A percentile compares a stretch with the other conserved stretches of the same genome.
phyloP scores from a whole-genome alignment of 768 basidiomycete species.

The Xanthoconium stramineum region DNA sequence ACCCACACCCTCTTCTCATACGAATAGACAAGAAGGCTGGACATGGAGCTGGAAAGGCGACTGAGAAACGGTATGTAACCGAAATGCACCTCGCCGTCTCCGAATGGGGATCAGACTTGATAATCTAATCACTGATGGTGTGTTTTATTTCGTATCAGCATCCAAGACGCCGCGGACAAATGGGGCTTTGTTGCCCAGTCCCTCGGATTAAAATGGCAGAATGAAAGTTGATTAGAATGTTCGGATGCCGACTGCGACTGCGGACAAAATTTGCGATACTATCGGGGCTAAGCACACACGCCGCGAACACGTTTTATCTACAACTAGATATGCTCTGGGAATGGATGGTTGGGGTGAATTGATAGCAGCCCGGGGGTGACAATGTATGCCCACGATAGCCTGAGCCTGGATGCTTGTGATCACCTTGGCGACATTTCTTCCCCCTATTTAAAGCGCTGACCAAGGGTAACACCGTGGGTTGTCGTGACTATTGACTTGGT shows the following conservation, averaged over 20 bases:
- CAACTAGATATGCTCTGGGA: background rate
- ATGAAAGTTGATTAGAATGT: constrained; percentile 10
- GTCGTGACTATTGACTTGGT: background rate
- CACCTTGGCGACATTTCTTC: background rate
- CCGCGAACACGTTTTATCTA: background rate
- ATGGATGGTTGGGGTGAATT: background rate
- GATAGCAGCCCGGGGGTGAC: background rate
- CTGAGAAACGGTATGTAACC: constrained; percentile 53
- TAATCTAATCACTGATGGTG: constrained; percentile 11
- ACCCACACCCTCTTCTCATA: constrained; percentile 70
- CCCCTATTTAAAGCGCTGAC: too few relatives aligned
- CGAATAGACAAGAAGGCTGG: constrained; percentile 79
- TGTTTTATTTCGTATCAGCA: constrained; percentile 39
- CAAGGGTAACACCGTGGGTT: background rate
- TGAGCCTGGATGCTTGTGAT: background rate
- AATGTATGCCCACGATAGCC: background rate
- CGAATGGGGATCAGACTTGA: constrained; percentile 1
- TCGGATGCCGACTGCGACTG: background rate
- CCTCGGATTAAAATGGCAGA: constrained; percentile 46
- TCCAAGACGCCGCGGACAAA: constrained; percentile 73
- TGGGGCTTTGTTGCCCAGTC: constrained; percentile 74
- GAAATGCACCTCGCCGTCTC: background rate
- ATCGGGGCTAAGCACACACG: background rate
- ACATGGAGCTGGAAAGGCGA: constrained; percentile 78
- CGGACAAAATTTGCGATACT: background rate